Percentiles rank a stretch among this genome's conserved stretches.
phyloP scores from a whole-genome alignment of 2,329 filamentous ascomycete species.

The Davidsoniella virescens region DNA sequence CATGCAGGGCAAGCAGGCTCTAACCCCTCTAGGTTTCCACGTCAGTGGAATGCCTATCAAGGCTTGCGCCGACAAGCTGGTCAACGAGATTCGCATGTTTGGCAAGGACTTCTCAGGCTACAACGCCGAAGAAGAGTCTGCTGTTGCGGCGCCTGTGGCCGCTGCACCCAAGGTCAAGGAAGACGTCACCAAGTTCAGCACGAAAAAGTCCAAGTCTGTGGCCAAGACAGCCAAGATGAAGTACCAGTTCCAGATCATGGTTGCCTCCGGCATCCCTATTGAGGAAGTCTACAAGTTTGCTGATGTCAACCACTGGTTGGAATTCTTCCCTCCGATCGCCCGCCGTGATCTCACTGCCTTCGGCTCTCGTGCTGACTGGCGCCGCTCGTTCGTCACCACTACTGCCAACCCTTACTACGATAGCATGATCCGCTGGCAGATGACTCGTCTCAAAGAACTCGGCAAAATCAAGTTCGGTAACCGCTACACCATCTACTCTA shows the following conservation, averaged over 20 bases:
- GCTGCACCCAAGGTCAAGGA: slow-evolving; percentile 54
- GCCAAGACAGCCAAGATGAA: slow-evolving; percentile 86
- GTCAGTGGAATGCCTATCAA: slow-evolving; percentile 94
- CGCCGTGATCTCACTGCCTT: slow-evolving; percentile 57
- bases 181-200: slow-evolving; percentile 79
- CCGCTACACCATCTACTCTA: slow-evolving; percentile 83
- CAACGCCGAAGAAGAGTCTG: slow-evolving; percentile 38
- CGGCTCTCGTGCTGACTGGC: slow-evolving; percentile 82
- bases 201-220: slow-evolving; percentile 82
- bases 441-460: slow-evolving; percentile 77
- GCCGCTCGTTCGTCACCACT: slow-evolving; percentile 82
- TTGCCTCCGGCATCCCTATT: slow-evolving; percentile 70
- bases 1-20: slow-evolving; percentile 74
- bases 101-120: slow-evolving; percentile 73
- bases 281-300: slow-evolving; percentile 89
- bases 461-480: slow-evolving; percentile 90
- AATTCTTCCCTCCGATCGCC: slow-evolving; percentile 53
- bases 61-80: slow-evolving; percentile 88
- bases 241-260: slow-evolving; percentile 93
- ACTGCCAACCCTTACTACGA: slow-evolving; percentile 96
- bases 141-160: slow-evolving; percentile 27
- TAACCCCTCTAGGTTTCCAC: slow-evolving; percentile 91
- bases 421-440: slow-evolving; percentile 90
- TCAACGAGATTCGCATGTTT: slow-evolving; percentile 76
- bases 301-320: slow-evolving; percentile 79